Percentiles rank a stretch among this genome's conserved stretches.
Evolutionary conservation across 148 eudicot genomes (phyloP).

Genomic region (Cornus controversa): DNA sequence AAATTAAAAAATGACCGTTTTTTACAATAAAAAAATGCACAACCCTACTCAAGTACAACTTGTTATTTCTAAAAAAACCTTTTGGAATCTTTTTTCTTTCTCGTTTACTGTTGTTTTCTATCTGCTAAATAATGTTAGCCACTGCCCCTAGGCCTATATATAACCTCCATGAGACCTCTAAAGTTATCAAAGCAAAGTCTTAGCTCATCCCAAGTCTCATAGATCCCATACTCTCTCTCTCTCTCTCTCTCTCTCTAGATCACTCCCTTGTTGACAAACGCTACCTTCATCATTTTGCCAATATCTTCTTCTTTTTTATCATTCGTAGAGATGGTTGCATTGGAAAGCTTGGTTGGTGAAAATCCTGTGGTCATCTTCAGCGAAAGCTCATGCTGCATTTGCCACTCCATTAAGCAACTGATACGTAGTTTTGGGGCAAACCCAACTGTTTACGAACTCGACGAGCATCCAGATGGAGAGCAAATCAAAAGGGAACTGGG

Average conservation of each 20-base stretch:
- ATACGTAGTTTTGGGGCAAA: slow-evolving; percentile 73
- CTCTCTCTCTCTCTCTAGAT: too few relatives aligned
- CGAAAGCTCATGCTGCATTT: slow-evolving; percentile 67
- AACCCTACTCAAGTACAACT: too few relatives aligned
- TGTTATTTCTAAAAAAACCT: too few relatives aligned
- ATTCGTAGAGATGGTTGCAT: too few relatives aligned
- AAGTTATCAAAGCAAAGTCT: not conserved
- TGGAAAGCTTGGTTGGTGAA: too few relatives aligned
- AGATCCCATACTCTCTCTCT: too few relatives aligned
- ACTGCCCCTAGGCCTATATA: not conserved
- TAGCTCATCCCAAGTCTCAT: not conserved
- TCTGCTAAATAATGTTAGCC: not conserved
- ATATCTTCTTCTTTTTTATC: too few relatives aligned
- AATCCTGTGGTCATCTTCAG: slow-evolving; percentile 79
- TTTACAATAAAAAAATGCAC: too few relatives aligned
- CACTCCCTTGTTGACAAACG: too few relatives aligned
- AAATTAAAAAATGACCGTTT: too few relatives aligned
- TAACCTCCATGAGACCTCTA: not conserved
- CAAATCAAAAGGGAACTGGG: slow-evolving; percentile 69
- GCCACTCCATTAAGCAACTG: slow-evolving; percentile 58
- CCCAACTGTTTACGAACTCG: slow-evolving; percentile 58
- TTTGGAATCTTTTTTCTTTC: not conserved
- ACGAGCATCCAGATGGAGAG: slow-evolving; percentile 51
- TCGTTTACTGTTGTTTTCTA: not conserved
- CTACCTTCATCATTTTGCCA: not conserved